Conservation (phyloP, 768 basidiomycete species). For the Lyophyllum atratum region DNA sequence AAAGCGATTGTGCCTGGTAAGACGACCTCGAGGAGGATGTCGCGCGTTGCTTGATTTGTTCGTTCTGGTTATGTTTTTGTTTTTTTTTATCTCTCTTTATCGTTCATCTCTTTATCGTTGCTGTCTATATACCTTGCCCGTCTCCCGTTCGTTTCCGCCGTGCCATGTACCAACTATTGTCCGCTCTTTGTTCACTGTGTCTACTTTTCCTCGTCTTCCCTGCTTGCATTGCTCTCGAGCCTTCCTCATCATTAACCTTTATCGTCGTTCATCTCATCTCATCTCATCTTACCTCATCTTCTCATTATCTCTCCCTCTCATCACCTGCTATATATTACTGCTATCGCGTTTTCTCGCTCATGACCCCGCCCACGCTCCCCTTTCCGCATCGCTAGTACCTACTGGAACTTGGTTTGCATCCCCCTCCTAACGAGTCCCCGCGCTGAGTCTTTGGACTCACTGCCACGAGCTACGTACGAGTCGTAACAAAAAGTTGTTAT, state of each 20-base stretch:
- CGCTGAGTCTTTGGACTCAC: background rate
- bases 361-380: background rate
- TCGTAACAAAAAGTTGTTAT: conserved; percentile 2
- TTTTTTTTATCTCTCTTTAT: conserved; percentile 6
- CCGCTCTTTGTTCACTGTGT: background rate
- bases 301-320: background rate
- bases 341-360: conserved; percentile 12
- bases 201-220: background rate
- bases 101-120: background rate
- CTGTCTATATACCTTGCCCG: conserved; percentile 3
- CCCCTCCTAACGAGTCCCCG: conserved; percentile 4
- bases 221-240: conserved; percentile 5
- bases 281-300: background rate
- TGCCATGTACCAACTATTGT: background rate
- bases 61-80: background rate
- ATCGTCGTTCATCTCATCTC: background rate
- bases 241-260: background rate
- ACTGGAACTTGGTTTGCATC: conserved; percentile 1
- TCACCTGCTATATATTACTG: conserved; percentile 12
- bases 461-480: background rate
- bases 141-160: background rate
- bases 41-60: conserved; percentile 36
- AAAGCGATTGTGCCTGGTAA: conserved; percentile 76
- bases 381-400: background rate
- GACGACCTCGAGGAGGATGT: conserved; percentile 50